phyloP scores from a whole-genome alignment of 2,329 filamentous ascomycete species.

The Volutella citrinella region DNA sequence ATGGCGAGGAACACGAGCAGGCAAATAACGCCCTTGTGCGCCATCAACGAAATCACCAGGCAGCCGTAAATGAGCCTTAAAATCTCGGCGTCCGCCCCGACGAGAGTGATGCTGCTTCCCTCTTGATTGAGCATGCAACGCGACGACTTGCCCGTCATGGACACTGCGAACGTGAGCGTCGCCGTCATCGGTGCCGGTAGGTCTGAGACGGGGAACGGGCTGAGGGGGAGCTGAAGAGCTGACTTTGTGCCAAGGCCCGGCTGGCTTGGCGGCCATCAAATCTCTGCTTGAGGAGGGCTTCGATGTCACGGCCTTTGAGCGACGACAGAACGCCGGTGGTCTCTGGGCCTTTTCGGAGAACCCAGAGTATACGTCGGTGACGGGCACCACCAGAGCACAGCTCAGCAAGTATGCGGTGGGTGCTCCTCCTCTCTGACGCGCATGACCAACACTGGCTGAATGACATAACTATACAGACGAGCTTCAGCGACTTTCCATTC shows the following conservation, averaged over 20 bases:
- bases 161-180: slow-evolving; percentile 10
- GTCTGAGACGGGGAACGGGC: background rate
- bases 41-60: slow-evolving; percentile 54
- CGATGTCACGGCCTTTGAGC: slow-evolving; percentile 21
- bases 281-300: slow-evolving; percentile 22
- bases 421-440: background rate
- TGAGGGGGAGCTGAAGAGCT: background rate
- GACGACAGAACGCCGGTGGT: slow-evolving; percentile 19
- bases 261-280: slow-evolving; percentile 21
- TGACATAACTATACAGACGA: no score
- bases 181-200: slow-evolving; percentile 21
- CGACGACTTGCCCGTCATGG: slow-evolving; percentile 3
- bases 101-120: slow-evolving; percentile 62
- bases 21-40: slow-evolving; percentile 50
- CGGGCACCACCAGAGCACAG: slow-evolving; percentile 15
- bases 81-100: slow-evolving; percentile 40
- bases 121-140: slow-evolving; percentile 25
- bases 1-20: slow-evolving; percentile 47
- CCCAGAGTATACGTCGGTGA: slow-evolving; percentile 18
- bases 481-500: slow-evolving; percentile 23
- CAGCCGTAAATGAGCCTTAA: slow-evolving; percentile 47
- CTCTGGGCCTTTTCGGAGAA: slow-evolving; percentile 21
- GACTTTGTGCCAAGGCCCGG: slow-evolving; percentile 12
- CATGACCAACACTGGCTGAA: no score
- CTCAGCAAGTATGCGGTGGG: slow-evolving; percentile 24